These are phyloP conservation scores for Macrocybe gigantea DNA, from an alignment of 768 basidiomycete genomes.

Conservation along the genomic window DNA sequence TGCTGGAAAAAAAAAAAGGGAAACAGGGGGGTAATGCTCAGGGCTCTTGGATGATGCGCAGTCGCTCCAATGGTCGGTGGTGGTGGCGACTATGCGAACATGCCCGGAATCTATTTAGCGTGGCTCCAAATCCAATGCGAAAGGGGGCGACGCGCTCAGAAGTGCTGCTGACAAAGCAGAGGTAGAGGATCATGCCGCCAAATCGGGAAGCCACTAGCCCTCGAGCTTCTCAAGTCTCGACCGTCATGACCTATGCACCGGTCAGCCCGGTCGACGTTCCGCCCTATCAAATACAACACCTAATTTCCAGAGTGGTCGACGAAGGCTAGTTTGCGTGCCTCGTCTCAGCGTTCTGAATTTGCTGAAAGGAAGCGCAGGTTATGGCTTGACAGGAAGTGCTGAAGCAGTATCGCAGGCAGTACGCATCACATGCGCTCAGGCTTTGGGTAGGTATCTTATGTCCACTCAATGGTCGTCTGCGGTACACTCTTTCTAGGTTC, in stretches of 20 bases:
- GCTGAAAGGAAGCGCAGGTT: neutral
- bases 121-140: neutral
- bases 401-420: slow-evolving; percentile 11
- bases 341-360: slow-evolving; percentile 1
- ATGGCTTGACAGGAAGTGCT: neutral
- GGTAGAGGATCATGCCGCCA: neutral
- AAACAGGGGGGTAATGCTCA: slow-evolving; percentile 21
- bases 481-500: slow-evolving; percentile 39
- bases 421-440: slow-evolving; percentile 48
- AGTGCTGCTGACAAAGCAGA: slow-evolving; percentile 13
- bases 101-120: slow-evolving; percentile 1
- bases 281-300: slow-evolving; percentile 52
- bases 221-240: neutral
- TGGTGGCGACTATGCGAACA: slow-evolving; percentile 5
- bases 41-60: neutral
- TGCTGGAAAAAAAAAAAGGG: no score
- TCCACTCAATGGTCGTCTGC: neutral
- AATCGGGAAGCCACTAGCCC: neutral
- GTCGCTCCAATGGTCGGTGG: slow-evolving; percentile 2
- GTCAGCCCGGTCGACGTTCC: slow-evolving; percentile 45
- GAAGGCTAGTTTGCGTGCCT: slow-evolving; percentile 3
- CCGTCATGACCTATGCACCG: slow-evolving; percentile 31
- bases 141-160: slow-evolving; percentile 3
- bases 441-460: slow-evolving; percentile 38
- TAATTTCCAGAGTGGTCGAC: slow-evolving; percentile 33